Evolutionary conservation across 2,329 filamentous ascomycete genomes (phyloP).

Genomic region (Trichoderma afroharzianum): DNA sequence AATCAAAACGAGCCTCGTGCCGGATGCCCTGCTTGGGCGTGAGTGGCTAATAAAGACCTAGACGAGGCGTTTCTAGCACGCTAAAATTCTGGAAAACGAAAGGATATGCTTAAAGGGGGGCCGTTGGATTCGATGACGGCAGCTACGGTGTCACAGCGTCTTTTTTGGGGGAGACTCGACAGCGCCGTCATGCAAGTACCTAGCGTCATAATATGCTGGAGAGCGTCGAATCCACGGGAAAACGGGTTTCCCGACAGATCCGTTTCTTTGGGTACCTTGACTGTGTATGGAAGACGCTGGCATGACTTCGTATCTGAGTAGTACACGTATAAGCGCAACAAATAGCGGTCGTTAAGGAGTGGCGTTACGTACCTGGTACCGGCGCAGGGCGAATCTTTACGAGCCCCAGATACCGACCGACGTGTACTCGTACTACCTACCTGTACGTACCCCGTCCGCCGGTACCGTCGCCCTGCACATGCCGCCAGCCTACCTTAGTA

Average conservation of each 20-base stretch:
- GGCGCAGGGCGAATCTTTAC: neutral
- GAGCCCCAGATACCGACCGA: neutral
- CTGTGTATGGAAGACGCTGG: neutral
- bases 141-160: neutral
- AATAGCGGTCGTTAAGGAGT: neutral
- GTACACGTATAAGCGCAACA: neutral
- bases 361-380: neutral
- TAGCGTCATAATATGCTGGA: neutral
- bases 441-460: neutral
- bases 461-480: neutral
- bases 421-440: neutral
- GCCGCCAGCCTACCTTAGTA: too few relatives aligned
- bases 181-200: neutral
- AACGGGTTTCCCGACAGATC: constrained; percentile 2
- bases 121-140: neutral
- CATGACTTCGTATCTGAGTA: neutral
- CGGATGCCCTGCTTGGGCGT: neutral
- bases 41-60: neutral
- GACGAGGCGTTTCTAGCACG: neutral
- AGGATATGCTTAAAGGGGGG: neutral
- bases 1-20: neutral
- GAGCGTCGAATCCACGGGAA: neutral
- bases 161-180: neutral
- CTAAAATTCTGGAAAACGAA: neutral
- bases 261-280: neutral